These are phyloP conservation scores for Petunia hybrid DNA, from an alignment of 305 asterid species.

Conservation along the genomic window DNA sequence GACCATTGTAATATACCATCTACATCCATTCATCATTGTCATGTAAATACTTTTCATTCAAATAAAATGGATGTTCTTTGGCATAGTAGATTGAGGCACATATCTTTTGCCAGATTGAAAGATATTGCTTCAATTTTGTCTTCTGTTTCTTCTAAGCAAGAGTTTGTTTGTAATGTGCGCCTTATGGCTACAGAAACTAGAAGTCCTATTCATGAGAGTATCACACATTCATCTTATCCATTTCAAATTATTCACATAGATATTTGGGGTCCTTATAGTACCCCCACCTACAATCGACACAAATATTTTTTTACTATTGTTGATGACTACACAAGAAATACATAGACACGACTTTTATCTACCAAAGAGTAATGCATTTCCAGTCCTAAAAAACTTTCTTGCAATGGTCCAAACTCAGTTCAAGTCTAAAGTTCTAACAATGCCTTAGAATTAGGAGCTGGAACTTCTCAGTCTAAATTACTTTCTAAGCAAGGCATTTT, in stretches of 20 bases:
- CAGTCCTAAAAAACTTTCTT: not conserved
- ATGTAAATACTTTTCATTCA: too few relatives aligned
- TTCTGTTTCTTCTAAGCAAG: not conserved
- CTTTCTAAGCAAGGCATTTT: too few relatives aligned
- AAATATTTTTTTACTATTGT: not conserved
- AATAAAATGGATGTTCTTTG: too few relatives aligned
- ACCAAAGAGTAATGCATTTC: not conserved
- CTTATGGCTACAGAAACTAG: not conserved
- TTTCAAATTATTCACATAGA: not conserved
- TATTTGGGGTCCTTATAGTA: not conserved
- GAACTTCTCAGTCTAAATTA: too few relatives aligned
- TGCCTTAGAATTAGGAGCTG: too few relatives aligned
- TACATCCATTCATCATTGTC: too few relatives aligned
- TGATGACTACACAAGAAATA: not conserved
- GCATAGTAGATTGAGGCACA: too few relatives aligned
- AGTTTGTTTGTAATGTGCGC: not conserved
- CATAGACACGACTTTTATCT: not conserved
- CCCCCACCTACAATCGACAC: not conserved
- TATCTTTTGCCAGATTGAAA: too few relatives aligned
- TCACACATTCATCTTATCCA: not conserved
- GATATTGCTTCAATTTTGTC: not conserved
- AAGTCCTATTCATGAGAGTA: not conserved
- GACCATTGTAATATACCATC: too few relatives aligned
- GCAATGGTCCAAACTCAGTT: too few relatives aligned
- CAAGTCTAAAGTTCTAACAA: too few relatives aligned